Base-by-base conservation (phyloP, 352 stramenopile species). In the Thraustotheca clavata region DNA sequence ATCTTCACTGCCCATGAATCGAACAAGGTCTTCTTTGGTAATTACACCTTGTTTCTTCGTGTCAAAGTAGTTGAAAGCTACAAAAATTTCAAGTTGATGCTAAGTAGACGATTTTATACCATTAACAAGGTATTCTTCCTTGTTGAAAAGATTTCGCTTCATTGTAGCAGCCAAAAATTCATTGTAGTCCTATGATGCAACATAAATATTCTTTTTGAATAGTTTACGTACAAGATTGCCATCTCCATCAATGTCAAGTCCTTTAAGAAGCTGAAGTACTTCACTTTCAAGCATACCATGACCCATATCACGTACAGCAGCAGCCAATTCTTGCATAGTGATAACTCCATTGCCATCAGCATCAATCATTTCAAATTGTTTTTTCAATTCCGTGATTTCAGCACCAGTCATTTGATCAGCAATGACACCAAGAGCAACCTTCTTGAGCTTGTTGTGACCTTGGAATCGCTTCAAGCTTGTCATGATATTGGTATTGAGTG, bases 131-230 rank as follows among this genome's bases (percentile, higher is more conserved):
- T 95, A 88, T 68, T 93, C 80, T 62, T 91, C 69, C 72, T 91
- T 89, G 75, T 91, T 91, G 62, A 82, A 76, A 39, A 88, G 55
- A 70, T 92, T 92, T 1, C 79, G 79, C 74, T 96, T 94, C 86
- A 96, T 96, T 20, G 88, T 96, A 18, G 88, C 88, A 26, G 88
- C 88, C 40, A 96, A 67, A 62, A 96, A 96, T 67, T 96, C 87
- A 4, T 86, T 80, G 71, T 96, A 96, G 71, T 96, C 88, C 12
- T 91, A 79, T 20, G 38, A n/a, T n/a, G 27, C 89, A 74, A 20
- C 38, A 20, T 43, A 20, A 43, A 20, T 16, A 20, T 20, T 16
- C n/a, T 16, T 16, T 43, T 16, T 20, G 38, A 43, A 20, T 16
- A 43, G 20, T 43, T 16, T 16, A 26, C 43, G 43, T 52, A 52